Percentiles rank a stretch among this genome's conserved stretches.
Evolutionary conservation across 192 early-diverging fungal species (phyloP).

Genomic region (Phlyctochytrium arcticum): DNA sequence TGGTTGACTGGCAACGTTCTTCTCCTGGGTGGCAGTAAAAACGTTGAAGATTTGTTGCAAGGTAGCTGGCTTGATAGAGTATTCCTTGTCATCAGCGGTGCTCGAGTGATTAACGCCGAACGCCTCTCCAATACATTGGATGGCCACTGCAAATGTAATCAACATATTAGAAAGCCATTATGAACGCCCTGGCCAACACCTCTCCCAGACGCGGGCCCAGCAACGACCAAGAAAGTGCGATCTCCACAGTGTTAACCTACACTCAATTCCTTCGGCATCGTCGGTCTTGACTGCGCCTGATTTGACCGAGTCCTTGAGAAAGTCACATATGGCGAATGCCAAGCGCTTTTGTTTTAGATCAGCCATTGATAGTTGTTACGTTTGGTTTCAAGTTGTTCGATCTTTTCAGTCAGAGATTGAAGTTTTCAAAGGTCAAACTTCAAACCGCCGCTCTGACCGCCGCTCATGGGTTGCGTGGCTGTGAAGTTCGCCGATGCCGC

Average conservation of each 20-base stretch:
- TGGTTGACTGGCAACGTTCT: background rate
- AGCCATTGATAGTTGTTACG: background rate
- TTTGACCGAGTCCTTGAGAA: conserved; percentile 63
- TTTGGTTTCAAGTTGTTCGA: no score
- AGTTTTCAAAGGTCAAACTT: no score
- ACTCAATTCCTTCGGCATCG: conserved; percentile 77
- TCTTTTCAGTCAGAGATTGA: no score
- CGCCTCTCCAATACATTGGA: conserved; percentile 92
- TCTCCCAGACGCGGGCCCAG: no score
- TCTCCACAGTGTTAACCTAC: conserved; percentile 40
- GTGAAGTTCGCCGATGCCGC: no score
- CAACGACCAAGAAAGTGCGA: background rate
- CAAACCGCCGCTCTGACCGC: no score
- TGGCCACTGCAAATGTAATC: conserved; percentile 63
- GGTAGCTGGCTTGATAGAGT: conserved; percentile 82
- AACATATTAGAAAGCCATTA: no score
- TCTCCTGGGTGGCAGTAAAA: conserved; percentile 72
- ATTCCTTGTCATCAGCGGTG: conserved; percentile 54
- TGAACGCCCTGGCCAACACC: no score
- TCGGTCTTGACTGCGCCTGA: conserved; percentile 70
- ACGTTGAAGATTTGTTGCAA: conserved; percentile 87
- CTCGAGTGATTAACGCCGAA: conserved; percentile 84
- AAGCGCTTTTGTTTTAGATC: conserved; percentile 39
- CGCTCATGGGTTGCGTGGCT: no score
- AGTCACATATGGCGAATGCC: conserved; percentile 81